Conservation (phyloP, 768 basidiomycete genomes). For the Mycena haematopus region DNA sequence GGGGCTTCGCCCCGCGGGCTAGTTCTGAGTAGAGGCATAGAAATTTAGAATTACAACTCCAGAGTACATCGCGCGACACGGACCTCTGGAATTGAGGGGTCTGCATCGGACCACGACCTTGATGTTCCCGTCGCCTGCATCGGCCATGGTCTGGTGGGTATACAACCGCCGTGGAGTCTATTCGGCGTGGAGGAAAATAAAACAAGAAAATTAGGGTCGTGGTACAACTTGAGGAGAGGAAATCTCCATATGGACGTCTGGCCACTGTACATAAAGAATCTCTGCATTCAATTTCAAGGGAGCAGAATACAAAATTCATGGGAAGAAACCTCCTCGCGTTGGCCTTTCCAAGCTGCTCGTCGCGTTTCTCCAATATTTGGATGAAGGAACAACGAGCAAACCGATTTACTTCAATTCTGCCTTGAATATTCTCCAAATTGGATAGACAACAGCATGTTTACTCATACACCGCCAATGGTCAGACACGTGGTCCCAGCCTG, state of each 20-base stretch:
- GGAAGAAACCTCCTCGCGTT: background rate
- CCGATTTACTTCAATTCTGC: too few species aligned
- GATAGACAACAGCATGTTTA: too few species aligned
- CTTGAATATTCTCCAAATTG: too few species aligned
- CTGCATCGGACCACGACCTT: conserved; percentile 95
- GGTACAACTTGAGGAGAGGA: conserved; percentile 13
- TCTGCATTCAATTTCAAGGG: background rate
- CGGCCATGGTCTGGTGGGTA: conserved; percentile 58
- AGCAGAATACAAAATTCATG: background rate
- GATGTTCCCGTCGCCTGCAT: conserved; percentile 86
- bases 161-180: conserved; percentile 16
- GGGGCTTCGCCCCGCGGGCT: conserved; percentile 89
- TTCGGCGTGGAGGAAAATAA: conserved; percentile 10
- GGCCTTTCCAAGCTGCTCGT: background rate
- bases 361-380: too few species aligned
- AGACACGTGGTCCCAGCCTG: too few species aligned
- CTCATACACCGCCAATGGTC: too few species aligned
- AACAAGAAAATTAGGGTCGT: conserved; percentile 25
- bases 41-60: background rate
- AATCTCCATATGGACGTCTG: background rate
- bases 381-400: too few species aligned
- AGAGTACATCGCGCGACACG: conserved; percentile 36
- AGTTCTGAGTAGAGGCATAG: conserved; percentile 64
- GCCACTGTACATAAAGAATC: background rate
- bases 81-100: conserved; percentile 93